Base-by-base conservation (phyloP, 2,329 filamentous ascomycete genomes). In the Fusarium sp. region DNA sequence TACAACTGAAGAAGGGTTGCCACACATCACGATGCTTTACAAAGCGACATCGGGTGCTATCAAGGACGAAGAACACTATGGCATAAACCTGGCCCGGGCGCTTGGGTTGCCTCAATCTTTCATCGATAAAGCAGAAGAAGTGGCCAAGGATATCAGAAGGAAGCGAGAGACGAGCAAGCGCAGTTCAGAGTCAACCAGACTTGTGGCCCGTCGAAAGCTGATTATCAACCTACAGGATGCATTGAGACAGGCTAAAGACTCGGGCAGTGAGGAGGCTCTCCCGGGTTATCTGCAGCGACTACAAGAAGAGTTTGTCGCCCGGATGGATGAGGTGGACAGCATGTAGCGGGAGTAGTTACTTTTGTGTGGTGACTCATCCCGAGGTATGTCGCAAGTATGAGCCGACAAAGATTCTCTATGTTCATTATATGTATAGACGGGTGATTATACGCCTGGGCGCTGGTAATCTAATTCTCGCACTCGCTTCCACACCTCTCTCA, bases 21-120 rank as follows among this genome's bases (percentile, higher is more conserved):
- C 83, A 2, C 88, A 86, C 35, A 92, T 97, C 81, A 93, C 86
- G 0, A 98, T 98, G 94, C 83, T 96, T 0, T 98, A 98, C 80
- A 94, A 90, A 68, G 86, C 98, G 37, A 84, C 88, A 1, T 86
- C 91, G 16, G 95, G 96, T 0, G 88, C 87, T 0, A 87, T 93
- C 2, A 81, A 88, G 57, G 89, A 93, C 56, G 83, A 88, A 44
- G 70, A 77, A 6, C 89, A 93, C 70, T 99, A 99, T 74, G 96
- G 96, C 0, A 86, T 98, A n/a, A 85, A 90, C 1, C 85, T 98
- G 6, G 94, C 95, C 0, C 88, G 88, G 31, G 86, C 93, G 0
- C 84, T 96, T 24, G 90, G 92, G 1, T 85, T 97, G 9, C 93
- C 95, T 0, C 77, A 84, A 0, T 80, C 80, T 2, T 88, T 97